phyloP scores from a whole-genome alignment of 495 filamentous ascomycete species.

The Podospora tetraspora region DNA sequence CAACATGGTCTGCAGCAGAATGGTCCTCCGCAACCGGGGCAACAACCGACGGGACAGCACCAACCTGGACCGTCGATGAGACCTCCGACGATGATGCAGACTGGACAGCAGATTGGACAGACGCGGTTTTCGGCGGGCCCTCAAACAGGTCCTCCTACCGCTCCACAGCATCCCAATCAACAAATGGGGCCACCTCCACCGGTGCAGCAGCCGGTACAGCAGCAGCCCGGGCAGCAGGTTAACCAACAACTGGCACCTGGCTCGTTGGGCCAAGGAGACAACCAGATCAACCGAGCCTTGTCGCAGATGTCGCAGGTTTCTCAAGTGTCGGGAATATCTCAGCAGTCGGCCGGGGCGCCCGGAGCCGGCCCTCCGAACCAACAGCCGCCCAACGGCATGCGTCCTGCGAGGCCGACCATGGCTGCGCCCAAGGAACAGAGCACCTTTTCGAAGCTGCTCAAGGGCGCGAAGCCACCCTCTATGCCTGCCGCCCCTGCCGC shows the following conservation, averaged over 20 bases:
- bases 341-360: background rate
- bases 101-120: background rate
- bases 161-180: background rate
- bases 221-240: background rate
- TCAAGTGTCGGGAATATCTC: background rate
- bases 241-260: background rate
- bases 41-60: slow-evolving; percentile 2
- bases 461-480: slow-evolving; percentile 17
- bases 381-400: slow-evolving; percentile 2
- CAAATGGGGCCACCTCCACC: background rate
- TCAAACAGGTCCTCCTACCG: background rate
- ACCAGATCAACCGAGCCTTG: background rate
- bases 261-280: background rate
- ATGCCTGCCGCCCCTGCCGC: slow-evolving; percentile 7
- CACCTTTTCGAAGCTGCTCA: slow-evolving; percentile 32
- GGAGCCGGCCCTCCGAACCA: background rate
- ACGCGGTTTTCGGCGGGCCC: background rate
- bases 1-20: background rate
- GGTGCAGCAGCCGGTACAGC: background rate
- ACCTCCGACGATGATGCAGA: background rate
- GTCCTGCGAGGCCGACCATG: slow-evolving; percentile 7
- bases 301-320: background rate
- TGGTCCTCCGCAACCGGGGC: slow-evolving; percentile 5
- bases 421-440: slow-evolving; percentile 23
- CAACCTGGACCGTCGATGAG: background rate